Evolutionary conservation across 148 eudicot genomes (phyloP), one percentile per base, ranked within the genome.

Genomic region (Tetragonia tetragonoides): DNA sequence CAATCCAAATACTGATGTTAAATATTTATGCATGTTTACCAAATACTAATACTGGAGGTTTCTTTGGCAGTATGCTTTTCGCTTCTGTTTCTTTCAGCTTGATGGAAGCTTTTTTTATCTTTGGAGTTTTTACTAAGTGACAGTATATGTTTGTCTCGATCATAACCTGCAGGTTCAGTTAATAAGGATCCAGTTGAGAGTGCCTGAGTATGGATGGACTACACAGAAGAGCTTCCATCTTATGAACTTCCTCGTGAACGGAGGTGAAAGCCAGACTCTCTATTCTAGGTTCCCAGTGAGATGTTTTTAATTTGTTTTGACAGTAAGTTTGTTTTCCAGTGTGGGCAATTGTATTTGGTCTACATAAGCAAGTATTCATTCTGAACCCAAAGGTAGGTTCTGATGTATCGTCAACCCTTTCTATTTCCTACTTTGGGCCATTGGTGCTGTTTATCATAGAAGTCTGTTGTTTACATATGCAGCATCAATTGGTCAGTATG

Each of bases 201-300:
- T 94, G 66, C 97, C 95, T 0, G 93, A 92, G 59, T 94, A 87
- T 87, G 90, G 97, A 73, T 94, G 98, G 95, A 94, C 97, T 74
- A 88, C 95, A 18, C 95, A 94, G 70, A 94, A 94, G 82, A 87
- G 88, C 72, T 94, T 94, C 86, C 98, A 89, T 84, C 92, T 94
- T 47, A 90, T 92, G 98, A 94, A 94, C 85, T 89, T 94, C 81
- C 81, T 92, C 75, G 95, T 94, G 28, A 94, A 90, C 82, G 98
- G 93, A 90, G 98, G 98, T 94, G 84, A 81, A 40, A 4, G 10
- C 69, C 68, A 21, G 49, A 47, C 49, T 53, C 20, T 75, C 38
- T 23, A 16, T 59, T 75, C 20, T 54, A 11, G 40, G 62, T 53
- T 64, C 39, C 41, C 70, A 11, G 5, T 74, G 49, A 63, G 66